Percentiles rank a stretch among this genome's conserved stretches.
Conservation (phyloP, 2,329 filamentous ascomycete species). For the Drechslera avenae region DNA sequence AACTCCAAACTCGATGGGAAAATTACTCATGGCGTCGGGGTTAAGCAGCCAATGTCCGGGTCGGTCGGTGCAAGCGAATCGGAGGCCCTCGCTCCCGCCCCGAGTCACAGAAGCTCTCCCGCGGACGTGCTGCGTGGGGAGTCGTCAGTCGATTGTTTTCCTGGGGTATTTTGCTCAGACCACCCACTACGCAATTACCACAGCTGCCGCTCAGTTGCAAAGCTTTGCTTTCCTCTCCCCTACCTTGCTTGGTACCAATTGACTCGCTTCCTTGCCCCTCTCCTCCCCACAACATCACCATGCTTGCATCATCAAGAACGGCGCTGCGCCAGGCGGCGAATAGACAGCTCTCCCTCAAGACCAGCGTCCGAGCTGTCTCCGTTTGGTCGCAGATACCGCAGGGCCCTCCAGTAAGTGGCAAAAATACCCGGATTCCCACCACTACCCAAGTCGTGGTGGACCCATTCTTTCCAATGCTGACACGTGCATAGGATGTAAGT, state of each 20-base stretch:
- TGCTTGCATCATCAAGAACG: conserved; percentile 47
- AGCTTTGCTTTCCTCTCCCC: conserved; percentile 18
- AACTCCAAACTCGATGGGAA: conserved; percentile 21
- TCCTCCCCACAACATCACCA: conserved; percentile 25
- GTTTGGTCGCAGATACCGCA: conserved; percentile 91
- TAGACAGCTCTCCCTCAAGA: conserved; percentile 42
- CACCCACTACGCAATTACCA: conserved; percentile 16
- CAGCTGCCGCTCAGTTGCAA: conserved; percentile 11
- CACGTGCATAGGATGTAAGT: conserved; percentile 45
- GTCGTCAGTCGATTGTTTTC: conserved; percentile 25
- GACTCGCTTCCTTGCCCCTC: conserved; percentile 7
- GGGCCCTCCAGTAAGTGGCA: conserved; percentile 81
- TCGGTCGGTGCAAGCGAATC: conserved; percentile 27
- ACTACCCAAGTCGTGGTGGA: background rate
- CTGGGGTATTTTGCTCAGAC: conserved; percentile 38
- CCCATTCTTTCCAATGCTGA: conserved; percentile 26
- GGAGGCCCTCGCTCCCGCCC: conserved; percentile 15
- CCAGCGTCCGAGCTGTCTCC: conserved; percentile 67
- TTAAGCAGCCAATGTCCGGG: conserved; percentile 16
- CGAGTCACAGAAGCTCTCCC: conserved; percentile 21
- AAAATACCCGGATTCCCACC: conserved; percentile 4
- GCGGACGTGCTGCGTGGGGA: conserved; percentile 12
- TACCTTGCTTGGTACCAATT: conserved; percentile 11
- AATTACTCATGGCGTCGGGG: conserved; percentile 24
- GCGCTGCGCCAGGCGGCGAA: conserved; percentile 46